Evolutionary conservation across 768 basidiomycete genomes (phyloP), one percentile per base, ranked within the genome.

Genomic region (Phanerochaete carnosa): DNA sequence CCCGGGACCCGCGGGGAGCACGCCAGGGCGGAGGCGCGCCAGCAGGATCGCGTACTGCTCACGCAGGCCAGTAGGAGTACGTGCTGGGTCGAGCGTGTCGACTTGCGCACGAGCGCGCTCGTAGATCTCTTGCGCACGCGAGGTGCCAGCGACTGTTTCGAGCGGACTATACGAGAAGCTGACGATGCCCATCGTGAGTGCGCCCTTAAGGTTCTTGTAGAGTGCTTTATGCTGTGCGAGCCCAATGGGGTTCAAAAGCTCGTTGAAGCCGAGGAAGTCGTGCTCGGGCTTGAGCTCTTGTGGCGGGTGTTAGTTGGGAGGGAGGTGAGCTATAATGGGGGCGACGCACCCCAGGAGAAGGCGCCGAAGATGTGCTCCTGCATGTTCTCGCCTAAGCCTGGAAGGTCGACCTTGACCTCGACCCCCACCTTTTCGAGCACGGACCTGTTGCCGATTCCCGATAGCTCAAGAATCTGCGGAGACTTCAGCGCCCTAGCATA

Each of bases 311-410:
- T 19, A 43, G 39, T 19, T 45, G 16, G n/a, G n/a, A n/a, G n/a
- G n/a, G n/a, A n/a, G n/a, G n/a, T n/a, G n/a, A n/a, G 30, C 19
- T 1, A 29, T 1, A 9, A n/a, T n/a, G n/a, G 35, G 45, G 5
- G 15, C 15, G 19, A 28, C 56, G 28, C 22, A 47, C 56, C 19
- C 35, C 35, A 58, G 2, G 25, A 12, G 26, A 72, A 22, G 4
- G 15, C 23, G 49, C 28, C 56, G 28, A 47, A 63, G 37, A 63
- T 33, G 45, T 67, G 66, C n/a, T 67, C 66, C 47, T 67, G 66
- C 5, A 63, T 54, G 63, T 90, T 82, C 67, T 88, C 86, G 16
- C 91, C 90, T 0, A 94, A 90, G n/a, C 87, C 88, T 1, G 89
- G 88, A 15, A 92, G 80, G 57, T 90, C 83, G n/a, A 88, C 78